Percentiles rank a stretch among this genome's conserved stretches.
phyloP scores from a whole-genome alignment of 2,329 filamentous ascomycete genomes.

The Graphiopsis chlorocephala region DNA sequence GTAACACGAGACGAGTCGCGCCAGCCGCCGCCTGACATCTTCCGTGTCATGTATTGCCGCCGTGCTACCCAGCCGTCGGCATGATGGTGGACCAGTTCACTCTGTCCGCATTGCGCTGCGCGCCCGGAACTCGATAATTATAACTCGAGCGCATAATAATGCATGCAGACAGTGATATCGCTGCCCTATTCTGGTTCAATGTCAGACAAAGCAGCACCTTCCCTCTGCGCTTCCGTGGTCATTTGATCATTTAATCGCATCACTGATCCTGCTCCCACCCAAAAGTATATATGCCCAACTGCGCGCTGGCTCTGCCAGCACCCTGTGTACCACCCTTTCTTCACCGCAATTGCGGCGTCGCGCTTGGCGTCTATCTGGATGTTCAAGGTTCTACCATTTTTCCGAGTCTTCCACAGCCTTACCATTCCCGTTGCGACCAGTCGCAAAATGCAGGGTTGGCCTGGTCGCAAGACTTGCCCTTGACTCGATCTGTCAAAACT shows the following conservation, averaged over 20 bases:
- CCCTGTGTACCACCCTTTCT: constrained; percentile 6
- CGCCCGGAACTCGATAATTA: not conserved
- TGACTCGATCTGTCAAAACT: not conserved
- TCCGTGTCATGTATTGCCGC: constrained; percentile 5
- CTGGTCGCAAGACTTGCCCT: not conserved
- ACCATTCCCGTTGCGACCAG: not conserved
- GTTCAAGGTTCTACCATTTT: not conserved
- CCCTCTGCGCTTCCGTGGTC: not conserved
- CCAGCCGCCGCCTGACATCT: constrained; percentile 4
- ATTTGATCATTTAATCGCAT: constrained; percentile 1
- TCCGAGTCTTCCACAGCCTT: constrained; percentile 4
- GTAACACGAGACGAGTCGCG: constrained; percentile 7
- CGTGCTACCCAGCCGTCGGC: not conserved
- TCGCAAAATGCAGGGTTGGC: not conserved
- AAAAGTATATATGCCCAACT: constrained; percentile 10
- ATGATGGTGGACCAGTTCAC: not conserved
- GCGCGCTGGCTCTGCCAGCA: constrained; percentile 12
- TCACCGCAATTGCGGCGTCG: constrained; percentile 7
- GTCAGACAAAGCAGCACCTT: constrained; percentile 1
- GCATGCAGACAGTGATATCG: constrained; percentile 8
- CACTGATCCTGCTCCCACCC: not conserved
- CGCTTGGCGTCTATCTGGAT: not conserved
- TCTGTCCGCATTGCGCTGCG: not conserved
- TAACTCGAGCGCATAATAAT: not conserved
- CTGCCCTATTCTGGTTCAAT: not conserved